Evolutionary conservation across 1,139 yeast genomes (phyloP), one percentile per base, ranked within the genome.

Genomic region (Saccharomyces hybrid): DNA sequence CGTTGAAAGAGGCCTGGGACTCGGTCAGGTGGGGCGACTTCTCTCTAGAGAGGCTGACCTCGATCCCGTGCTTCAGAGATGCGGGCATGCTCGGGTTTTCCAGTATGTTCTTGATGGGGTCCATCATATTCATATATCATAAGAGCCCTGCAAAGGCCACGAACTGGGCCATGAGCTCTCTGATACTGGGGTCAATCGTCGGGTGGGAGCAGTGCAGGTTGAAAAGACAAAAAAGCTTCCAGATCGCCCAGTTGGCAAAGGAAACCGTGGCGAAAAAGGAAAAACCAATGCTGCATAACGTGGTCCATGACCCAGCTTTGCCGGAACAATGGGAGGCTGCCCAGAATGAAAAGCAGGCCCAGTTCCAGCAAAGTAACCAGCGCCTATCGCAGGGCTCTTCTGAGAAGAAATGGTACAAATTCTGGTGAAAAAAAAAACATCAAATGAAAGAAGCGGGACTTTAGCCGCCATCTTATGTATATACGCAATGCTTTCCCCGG

Each of bases 171-270:
- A 77, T 88, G 52, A 87, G 88, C 48, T 96, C 95, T 3, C 81
- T 90, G 60, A 72, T 88, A 58, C 70, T 89, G 41, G 97, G 97
- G 1, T 83, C 88, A 52, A 77, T 87, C 0, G 84, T 88, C 41
- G 88, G 96, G 0, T 91, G 97, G 96, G 97, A 91, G 69, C 96
- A 88, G 70, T 91, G 98, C 69, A 77, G 96, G 57, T 78, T 83
- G 52, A 78, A 82, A 54, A 75, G 96, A 67, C 76, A 86, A 64
- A 62, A 63, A 14, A 60, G 67, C 51, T 63, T 65, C 56, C 66
- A 65, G 44, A 62, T 63, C n/a, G 67, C 70, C 1, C 64, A 80
- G 58, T 69, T 77, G 63, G 93, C 93, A 0, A 79, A 79, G 60
- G 78, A 78, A 56, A 65, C 75, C 2, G 73, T 72, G 19, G 70